phyloP scores from a whole-genome alignment of 2,329 filamentous ascomycete genomes.

The Stachybotrys chlorohalonatus region DNA sequence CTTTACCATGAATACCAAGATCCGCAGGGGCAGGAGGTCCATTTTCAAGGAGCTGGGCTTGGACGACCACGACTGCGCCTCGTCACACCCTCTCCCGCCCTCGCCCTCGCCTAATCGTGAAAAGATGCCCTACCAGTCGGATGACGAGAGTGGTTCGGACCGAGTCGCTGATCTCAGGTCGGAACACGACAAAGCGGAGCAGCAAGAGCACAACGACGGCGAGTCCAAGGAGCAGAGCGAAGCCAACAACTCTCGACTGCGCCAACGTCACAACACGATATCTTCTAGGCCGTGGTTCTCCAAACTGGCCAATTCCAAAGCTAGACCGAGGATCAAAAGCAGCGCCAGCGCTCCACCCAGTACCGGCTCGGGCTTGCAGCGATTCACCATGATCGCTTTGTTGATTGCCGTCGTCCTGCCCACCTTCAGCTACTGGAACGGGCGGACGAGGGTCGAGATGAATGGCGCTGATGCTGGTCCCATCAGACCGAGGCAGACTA shows the following conservation, averaged over 20 bases:
- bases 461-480: slow-evolving; percentile 39
- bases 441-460: slow-evolving; percentile 26
- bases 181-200: not conserved
- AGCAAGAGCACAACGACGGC: slow-evolving; percentile 1
- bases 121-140: slow-evolving; percentile 3
- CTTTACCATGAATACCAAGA: slow-evolving; percentile 33
- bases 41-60: slow-evolving; percentile 44
- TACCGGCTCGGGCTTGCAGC: slow-evolving; percentile 29
- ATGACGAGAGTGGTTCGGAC: not conserved
- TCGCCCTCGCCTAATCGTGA: slow-evolving; percentile 6
- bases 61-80: slow-evolving; percentile 19
- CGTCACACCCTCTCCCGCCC: slow-evolving; percentile 6
- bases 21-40: slow-evolving; percentile 40
- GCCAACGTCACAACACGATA: slow-evolving; percentile 7
- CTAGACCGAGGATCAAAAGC: slow-evolving; percentile 32
- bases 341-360: slow-evolving; percentile 33
- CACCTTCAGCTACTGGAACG: slow-evolving; percentile 30
- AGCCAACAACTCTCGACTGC: slow-evolving; percentile 3
- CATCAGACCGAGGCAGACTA: slow-evolving; percentile 18
- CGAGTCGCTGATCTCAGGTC: not conserved
- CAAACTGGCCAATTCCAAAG: slow-evolving; percentile 26
- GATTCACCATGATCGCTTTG: slow-evolving; percentile 37
- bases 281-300: slow-evolving; percentile 31
- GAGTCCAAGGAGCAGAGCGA: not conserved
- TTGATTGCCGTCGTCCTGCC: slow-evolving; percentile 43